Evolutionary conservation across 495 filamentous ascomycete species (phyloP).

Genomic region (Neurospora sp.): DNA sequence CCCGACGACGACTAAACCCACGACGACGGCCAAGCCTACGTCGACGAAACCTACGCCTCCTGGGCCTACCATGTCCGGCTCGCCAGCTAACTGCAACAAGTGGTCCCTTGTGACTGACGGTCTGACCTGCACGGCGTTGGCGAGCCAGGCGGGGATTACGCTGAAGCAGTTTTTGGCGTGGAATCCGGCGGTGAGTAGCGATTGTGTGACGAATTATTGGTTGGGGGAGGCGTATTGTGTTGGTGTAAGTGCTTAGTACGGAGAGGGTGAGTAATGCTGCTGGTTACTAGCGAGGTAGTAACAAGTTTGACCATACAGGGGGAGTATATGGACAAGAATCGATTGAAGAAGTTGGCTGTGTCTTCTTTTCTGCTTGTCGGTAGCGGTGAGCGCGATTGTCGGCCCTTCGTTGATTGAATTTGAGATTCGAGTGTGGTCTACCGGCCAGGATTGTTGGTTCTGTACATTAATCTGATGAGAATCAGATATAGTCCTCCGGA

Average conservation of each 20-base stretch:
- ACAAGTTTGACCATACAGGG: background rate
- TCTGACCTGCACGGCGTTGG: background rate
- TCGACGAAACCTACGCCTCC: background rate
- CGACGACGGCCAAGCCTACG: background rate
- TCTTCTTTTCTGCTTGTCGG: background rate
- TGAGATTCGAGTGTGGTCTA: background rate
- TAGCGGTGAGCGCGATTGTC: background rate
- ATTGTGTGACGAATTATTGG: constrained; percentile 10
- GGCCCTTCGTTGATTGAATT: background rate
- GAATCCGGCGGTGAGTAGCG: constrained; percentile 7
- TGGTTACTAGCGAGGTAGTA: no score
- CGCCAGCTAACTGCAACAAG: constrained; percentile 10
- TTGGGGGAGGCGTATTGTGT: constrained; percentile 14
- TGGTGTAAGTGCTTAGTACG: background rate
- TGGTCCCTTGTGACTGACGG: constrained; percentile 7
- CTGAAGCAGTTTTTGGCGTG: constrained; percentile 8
- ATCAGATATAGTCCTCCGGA: background rate
- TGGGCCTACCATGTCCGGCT: constrained; percentile 10
- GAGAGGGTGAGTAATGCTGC: no score
- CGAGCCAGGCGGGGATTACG: constrained; percentile 4
- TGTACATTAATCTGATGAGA: background rate
- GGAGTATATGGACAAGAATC: background rate
- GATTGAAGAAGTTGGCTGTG: background rate
- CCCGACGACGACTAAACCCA: no score
- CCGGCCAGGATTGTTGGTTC: no score